Conservation (phyloP, 208 protist species). For the Acanthamoeba sp. region DNA sequence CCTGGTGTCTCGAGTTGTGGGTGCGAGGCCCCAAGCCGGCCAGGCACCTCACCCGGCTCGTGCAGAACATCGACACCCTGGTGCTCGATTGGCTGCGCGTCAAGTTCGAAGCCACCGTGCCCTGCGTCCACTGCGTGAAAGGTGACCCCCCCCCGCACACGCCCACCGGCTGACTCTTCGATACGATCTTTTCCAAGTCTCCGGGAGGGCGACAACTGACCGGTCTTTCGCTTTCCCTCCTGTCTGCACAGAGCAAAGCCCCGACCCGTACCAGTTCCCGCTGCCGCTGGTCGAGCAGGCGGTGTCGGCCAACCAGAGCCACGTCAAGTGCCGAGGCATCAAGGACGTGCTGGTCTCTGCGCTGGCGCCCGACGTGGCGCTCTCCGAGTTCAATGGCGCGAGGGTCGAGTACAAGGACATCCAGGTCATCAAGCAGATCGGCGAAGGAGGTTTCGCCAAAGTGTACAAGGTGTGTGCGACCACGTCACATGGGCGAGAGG, state of each 20-base stretch:
- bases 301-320: neutral
- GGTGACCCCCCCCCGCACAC: neutral
- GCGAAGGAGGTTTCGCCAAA: conserved; percentile 73
- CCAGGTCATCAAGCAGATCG: conserved; percentile 74
- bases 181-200: neutral
- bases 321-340: conserved; percentile 72
- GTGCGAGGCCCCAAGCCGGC: conserved; percentile 59
- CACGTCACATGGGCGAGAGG: no score
- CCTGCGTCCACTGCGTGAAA: conserved; percentile 69
- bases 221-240: neutral
- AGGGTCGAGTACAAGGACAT: conserved; percentile 60
- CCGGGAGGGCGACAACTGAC: neutral
- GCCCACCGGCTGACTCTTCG: neutral
- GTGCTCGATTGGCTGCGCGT: conserved; percentile 67
- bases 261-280: conserved; percentile 73
- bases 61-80: conserved; percentile 72
- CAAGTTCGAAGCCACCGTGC: conserved; percentile 71
- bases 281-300: conserved; percentile 70
- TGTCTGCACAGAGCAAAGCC: conserved; percentile 28
- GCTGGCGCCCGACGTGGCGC: conserved; percentile 63
- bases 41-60: conserved; percentile 50
- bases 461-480: conserved; percentile 20
- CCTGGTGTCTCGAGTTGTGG: conserved; percentile 69
- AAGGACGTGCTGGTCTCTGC: conserved; percentile 63
- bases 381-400: conserved; percentile 69